These are phyloP conservation scores for Lycium barbarum DNA, from an alignment of 257 asterid species.

Conservation along the genomic window DNA sequence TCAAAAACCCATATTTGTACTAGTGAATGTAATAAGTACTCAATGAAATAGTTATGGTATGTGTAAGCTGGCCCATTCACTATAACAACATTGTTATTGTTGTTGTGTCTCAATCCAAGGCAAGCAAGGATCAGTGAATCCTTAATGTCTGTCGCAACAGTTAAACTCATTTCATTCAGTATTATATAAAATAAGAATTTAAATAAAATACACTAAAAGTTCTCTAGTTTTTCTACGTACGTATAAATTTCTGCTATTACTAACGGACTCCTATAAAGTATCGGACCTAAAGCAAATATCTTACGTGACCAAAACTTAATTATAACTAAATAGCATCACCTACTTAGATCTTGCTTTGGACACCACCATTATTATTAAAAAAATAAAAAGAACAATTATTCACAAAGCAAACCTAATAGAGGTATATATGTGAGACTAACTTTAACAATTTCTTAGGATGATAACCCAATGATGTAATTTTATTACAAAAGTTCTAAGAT, in stretches of 20 bases:
- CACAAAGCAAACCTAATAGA: not conserved
- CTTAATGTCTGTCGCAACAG: not conserved
- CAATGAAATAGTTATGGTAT: not conserved
- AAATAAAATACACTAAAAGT: not conserved
- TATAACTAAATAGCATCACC: not conserved
- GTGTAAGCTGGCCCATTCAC: not conserved
- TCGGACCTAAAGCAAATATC: not conserved
- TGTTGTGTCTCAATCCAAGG: not conserved
- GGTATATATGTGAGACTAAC: not conserved
- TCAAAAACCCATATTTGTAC: not conserved
- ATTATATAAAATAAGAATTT: not conserved
- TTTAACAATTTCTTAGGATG: constrained; percentile 15
- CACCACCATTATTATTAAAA: not conserved
- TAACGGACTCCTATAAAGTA: not conserved
- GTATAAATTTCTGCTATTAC: not conserved
- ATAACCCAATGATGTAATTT: not conserved
- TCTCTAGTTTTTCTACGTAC: not conserved
- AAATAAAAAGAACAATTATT: not conserved
- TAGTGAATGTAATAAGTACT: not conserved
- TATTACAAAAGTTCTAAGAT: not conserved
- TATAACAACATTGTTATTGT: not conserved
- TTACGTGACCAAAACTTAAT: not conserved
- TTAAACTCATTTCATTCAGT: not conserved
- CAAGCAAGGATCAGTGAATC: not conserved
- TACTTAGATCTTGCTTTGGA: not conserved